Evolutionary conservation across 768 basidiomycete genomes (phyloP).

Genomic region (Terana coerulea): DNA sequence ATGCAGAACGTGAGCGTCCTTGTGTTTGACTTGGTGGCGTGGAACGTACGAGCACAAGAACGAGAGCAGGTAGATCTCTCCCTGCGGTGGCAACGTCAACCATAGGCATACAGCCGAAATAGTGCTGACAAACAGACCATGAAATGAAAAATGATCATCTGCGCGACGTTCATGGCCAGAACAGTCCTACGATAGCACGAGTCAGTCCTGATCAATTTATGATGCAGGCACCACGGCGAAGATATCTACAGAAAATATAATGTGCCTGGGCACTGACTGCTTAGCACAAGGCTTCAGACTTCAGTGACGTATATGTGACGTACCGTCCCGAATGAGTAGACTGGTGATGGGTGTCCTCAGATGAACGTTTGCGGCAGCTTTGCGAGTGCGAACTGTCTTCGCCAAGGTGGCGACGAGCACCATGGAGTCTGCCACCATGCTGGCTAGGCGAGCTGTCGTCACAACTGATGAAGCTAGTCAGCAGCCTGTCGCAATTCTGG

Average conservation of each 20-base stretch:
- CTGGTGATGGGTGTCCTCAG: not conserved
- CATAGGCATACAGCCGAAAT: not conserved
- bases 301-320: not conserved
- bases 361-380: not conserved
- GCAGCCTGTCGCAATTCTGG: not conserved
- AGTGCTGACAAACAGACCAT: not conserved
- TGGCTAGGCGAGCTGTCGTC: not conserved
- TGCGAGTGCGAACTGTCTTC: not conserved
- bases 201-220: not conserved
- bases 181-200: not conserved
- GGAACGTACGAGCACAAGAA: not conserved
- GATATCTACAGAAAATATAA: not conserved
- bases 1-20: not conserved
- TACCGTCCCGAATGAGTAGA: slow-evolving; percentile 7
- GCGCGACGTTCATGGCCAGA: not conserved
- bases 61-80: not conserved
- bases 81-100: not conserved
- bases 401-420: not conserved
- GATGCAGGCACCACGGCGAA: not conserved
- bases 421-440: not conserved
- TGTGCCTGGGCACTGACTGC: not conserved
- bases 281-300: not conserved
- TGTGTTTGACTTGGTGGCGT: not conserved
- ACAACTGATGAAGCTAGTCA: not conserved
- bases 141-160: not conserved